Percentiles rank a stretch among this genome's conserved stretches.
phyloP scores from a whole-genome alignment of 257 asterid genomes.

The Coffea eugenioides region DNA sequence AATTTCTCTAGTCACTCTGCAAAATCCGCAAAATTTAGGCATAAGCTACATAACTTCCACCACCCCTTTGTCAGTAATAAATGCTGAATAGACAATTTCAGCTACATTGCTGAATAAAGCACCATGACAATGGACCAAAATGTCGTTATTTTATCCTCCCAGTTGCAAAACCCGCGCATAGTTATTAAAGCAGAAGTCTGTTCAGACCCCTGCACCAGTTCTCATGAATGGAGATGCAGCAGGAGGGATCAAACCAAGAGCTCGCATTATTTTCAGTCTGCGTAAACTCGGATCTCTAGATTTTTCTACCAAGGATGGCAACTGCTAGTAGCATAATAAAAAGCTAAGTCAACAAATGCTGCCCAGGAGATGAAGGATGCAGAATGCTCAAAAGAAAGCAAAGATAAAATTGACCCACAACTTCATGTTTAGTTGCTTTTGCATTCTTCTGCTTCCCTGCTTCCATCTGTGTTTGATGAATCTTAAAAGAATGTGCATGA shows the following conservation, averaged over 20 bases:
- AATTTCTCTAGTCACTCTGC: neutral
- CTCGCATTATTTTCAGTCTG: conserved; percentile 31
- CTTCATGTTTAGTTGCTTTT: conserved; percentile 10
- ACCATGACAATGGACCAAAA: neutral
- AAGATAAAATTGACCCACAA: neutral
- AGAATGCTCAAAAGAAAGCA: conserved; percentile 6
- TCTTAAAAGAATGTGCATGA: conserved; percentile 1
- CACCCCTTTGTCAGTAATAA: neutral
- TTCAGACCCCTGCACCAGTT: neutral
- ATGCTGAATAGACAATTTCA: neutral
- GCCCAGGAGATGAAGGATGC: neutral
- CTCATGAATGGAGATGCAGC: conserved; percentile 31
- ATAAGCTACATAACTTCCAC: neutral
- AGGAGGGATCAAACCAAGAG: conserved; percentile 38
- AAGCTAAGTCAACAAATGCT: conserved; percentile 8
- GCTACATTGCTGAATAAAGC: neutral
- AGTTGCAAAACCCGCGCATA: neutral
- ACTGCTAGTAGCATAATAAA: conserved; percentile 13
- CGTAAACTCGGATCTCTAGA: conserved; percentile 20
- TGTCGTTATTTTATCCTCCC: neutral
- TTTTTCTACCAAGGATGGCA: conserved; percentile 15
- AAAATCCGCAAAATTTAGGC: neutral
- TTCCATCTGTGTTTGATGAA: neutral
- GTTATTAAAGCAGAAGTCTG: neutral
- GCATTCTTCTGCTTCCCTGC: neutral